A percentile compares a stretch with the other conserved stretches of the same genome.
phyloP scores from a whole-genome alignment of 2,329 filamentous ascomycete genomes.

The Aspergillus tamarii region DNA sequence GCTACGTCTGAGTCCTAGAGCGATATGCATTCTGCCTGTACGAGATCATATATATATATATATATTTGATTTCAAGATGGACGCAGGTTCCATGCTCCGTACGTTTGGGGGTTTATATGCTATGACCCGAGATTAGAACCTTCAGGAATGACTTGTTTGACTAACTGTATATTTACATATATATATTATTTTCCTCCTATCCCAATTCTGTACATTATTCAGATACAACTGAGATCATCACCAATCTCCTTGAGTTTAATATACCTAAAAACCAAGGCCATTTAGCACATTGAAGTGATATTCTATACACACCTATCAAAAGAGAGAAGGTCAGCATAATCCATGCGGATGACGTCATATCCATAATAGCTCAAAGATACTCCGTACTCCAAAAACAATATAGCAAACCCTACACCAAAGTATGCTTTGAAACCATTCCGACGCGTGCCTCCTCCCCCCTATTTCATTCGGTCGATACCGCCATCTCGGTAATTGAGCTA shows the following conservation, averaged over 20 bases:
- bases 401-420: too few species aligned
- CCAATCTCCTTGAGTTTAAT: background rate
- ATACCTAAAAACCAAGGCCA: background rate
- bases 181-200: background rate
- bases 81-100: background rate
- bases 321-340: background rate
- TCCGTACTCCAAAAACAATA: too few species aligned
- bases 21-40: background rate
- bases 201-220: background rate
- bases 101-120: background rate
- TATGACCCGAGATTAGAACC: too few species aligned
- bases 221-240: background rate
- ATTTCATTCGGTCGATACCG: too few species aligned
- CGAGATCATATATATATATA: background rate
- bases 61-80: background rate
- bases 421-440: too few species aligned
- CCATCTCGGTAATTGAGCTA: too few species aligned
- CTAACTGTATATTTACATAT: background rate
- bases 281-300: background rate
- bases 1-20: background rate
- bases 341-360: background rate
- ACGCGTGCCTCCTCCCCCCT: too few species aligned
- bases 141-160: background rate
- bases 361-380: background rate
- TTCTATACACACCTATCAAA: background rate